phyloP scores from a whole-genome alignment of 768 basidiomycete genomes.

The Trametes villosa region DNA sequence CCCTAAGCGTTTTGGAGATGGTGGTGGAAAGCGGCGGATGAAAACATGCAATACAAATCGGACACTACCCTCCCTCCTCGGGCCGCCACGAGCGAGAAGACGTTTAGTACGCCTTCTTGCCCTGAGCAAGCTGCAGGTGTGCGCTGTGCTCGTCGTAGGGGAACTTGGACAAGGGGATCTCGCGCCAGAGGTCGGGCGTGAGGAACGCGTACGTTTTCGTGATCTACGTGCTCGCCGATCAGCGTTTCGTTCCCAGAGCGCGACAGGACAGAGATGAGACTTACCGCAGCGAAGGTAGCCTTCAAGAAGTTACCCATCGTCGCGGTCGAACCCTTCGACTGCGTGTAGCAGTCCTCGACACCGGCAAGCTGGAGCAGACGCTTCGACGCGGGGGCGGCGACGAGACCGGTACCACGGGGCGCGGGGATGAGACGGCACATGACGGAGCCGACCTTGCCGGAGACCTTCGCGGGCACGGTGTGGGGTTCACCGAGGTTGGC shows the following conservation, averaged over 20 bases:
- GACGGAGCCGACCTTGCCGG: conserved; percentile 98
- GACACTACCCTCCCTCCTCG: conserved; percentile 18
- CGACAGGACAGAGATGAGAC: neutral
- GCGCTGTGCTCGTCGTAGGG: conserved; percentile 96
- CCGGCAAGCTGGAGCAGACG: conserved; percentile 96
- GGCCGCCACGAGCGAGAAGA: neutral
- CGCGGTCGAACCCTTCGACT: conserved; percentile 96
- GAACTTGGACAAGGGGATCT: conserved; percentile 86
- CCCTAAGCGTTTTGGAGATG: conserved; percentile 18
- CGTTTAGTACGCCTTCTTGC: conserved; percentile 72
- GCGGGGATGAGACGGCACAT: conserved; percentile 99
- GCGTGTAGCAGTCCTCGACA: conserved; percentile 97
- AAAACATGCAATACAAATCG: conserved; percentile 24
- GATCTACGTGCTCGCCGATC: conserved; percentile 54
- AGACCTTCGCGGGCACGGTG: conserved; percentile 98
- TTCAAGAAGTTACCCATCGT: conserved; percentile 99
- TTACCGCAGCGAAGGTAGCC: conserved; percentile 89
- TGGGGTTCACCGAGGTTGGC: conserved; percentile 98
- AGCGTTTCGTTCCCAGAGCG: neutral
- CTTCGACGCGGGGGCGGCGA: conserved; percentile 97
- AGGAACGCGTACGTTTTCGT: conserved; percentile 99
- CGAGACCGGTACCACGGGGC: conserved; percentile 98
- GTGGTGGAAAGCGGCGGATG: conserved; percentile 20
- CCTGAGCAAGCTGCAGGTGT: conserved; percentile 82
- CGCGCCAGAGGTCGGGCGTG: conserved; percentile 96